phyloP scores from a whole-genome alignment of 1,284 basidiomycete species.

The Cryptococcus neoformans region DNA sequence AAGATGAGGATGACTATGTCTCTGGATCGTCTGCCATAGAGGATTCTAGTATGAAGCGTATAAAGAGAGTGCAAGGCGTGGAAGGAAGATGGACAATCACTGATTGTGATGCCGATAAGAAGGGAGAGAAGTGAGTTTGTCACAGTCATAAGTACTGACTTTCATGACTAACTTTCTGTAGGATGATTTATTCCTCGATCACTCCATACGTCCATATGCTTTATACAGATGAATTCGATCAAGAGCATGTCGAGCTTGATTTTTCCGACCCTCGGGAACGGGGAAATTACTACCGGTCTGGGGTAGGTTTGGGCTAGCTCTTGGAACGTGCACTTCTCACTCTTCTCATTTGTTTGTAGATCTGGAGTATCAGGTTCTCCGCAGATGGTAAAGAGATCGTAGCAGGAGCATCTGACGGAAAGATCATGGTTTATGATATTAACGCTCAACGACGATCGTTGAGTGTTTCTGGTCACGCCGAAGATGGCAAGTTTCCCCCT shows the following conservation, averaged over 20 bases:
- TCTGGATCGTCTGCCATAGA: conserved; percentile 6
- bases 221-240: conserved; percentile 67
- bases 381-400: conserved; percentile 91
- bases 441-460: conserved; percentile 73
- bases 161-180: conserved; percentile 37
- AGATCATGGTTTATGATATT: conserved; percentile 79
- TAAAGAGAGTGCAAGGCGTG: conserved; percentile 73
- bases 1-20: conserved; percentile 6
- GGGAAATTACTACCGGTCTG: conserved; percentile 55
- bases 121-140: conserved; percentile 71
- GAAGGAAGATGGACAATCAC: conserved; percentile 87
- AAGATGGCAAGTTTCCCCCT: conserved; percentile 57
- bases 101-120: conserved; percentile 86
- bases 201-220: conserved; percentile 81
- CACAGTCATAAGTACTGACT: conserved; percentile 1
- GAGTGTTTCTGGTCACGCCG: conserved; percentile 75
- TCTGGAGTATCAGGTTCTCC: conserved; percentile 93
- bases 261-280: conserved; percentile 57
- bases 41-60: conserved; percentile 66
- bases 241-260: conserved; percentile 67
- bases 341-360: conserved; percentile 44
- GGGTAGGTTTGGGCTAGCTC: conserved; percentile 35
- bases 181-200: conserved; percentile 90
- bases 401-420: conserved; percentile 52
- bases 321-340: background rate